A percentile compares a stretch with the other conserved stretches of the same genome.
Conservation (phyloP, 1,284 basidiomycete species). For the Ganoderma meredithae region DNA sequence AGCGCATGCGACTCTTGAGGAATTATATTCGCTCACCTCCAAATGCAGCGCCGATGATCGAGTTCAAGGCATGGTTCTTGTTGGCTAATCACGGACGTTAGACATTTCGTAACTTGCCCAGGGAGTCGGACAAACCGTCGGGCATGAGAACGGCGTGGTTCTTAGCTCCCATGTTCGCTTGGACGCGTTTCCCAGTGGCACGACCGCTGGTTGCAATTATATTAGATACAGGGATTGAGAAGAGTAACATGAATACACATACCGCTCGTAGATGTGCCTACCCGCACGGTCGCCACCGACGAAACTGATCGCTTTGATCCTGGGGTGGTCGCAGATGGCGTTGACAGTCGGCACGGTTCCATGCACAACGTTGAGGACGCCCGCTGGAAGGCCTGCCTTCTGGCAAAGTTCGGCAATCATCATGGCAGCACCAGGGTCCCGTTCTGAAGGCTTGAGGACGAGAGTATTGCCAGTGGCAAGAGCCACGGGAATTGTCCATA, state of each 20-base stretch:
- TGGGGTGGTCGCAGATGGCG: slow-evolving; percentile 91
- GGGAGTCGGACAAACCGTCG: slow-evolving; percentile 67
- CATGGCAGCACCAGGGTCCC: slow-evolving; percentile 97
- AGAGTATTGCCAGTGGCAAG: slow-evolving; percentile 94
- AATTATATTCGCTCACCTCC: slow-evolving; percentile 62
- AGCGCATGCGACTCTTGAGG: background rate
- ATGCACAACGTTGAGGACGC: slow-evolving; percentile 91
- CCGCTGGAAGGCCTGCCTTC: slow-evolving; percentile 81
- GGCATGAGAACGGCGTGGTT: slow-evolving; percentile 97
- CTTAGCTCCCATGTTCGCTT: slow-evolving; percentile 94
- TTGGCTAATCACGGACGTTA: slow-evolving; percentile 66
- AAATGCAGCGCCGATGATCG: slow-evolving; percentile 94
- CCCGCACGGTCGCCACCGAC: slow-evolving; percentile 97
- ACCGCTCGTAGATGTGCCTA: slow-evolving; percentile 92
- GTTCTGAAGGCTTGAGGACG: slow-evolving; percentile 94
- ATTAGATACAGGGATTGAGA: slow-evolving; percentile 11
- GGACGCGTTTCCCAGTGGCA: slow-evolving; percentile 91
- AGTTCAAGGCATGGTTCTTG: slow-evolving; percentile 93
- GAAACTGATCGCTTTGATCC: slow-evolving; percentile 95
- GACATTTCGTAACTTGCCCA: background rate
- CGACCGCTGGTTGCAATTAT: slow-evolving; percentile 62
- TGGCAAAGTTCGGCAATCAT: slow-evolving; percentile 96
- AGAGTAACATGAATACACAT: slow-evolving; percentile 15
- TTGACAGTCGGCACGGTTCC: slow-evolving; percentile 92
- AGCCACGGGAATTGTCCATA: slow-evolving; percentile 94